Evolutionary conservation across 345 rosid genomes (phyloP).

Genomic region (Eucalyptus pauciflora): DNA sequence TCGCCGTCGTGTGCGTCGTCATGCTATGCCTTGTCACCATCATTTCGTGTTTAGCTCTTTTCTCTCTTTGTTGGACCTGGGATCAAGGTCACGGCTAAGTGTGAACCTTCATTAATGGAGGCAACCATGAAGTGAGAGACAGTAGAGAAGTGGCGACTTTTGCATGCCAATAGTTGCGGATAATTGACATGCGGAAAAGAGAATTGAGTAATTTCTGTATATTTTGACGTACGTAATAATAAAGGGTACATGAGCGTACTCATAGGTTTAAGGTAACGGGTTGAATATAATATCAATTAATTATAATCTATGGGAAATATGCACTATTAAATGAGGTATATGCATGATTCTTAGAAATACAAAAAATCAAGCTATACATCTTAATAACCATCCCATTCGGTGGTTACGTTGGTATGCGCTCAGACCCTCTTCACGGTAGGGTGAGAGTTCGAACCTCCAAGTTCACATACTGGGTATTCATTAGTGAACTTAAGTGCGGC

Average conservation of each 20-base stretch:
- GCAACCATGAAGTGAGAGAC: not conserved
- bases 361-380: not conserved
- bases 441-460: too few species aligned
- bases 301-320: not conserved
- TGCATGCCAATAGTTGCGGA: not conserved
- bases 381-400: not conserved
- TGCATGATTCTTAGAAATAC: not conserved
- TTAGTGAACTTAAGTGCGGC: too few species aligned
- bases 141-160: not conserved
- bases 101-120: not conserved
- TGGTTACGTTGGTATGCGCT: too few species aligned
- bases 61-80: too few species aligned
- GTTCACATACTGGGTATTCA: too few species aligned
- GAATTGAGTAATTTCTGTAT: not conserved
- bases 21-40: accelerated
- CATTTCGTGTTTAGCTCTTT: not conserved
- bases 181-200: not conserved
- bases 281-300: not conserved
- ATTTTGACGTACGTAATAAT: not conserved
- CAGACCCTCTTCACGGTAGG: too few species aligned
- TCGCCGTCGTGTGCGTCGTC: accelerated
- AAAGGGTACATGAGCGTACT: accelerated
- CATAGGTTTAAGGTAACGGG: not conserved
- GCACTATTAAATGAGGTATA: not conserved
- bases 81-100: not conserved